Percentiles rank a stretch among this genome's conserved stretches.
phyloP scores from a whole-genome alignment of 2,329 filamentous ascomycete genomes.

The Aspergillus ochraceoroseus region DNA sequence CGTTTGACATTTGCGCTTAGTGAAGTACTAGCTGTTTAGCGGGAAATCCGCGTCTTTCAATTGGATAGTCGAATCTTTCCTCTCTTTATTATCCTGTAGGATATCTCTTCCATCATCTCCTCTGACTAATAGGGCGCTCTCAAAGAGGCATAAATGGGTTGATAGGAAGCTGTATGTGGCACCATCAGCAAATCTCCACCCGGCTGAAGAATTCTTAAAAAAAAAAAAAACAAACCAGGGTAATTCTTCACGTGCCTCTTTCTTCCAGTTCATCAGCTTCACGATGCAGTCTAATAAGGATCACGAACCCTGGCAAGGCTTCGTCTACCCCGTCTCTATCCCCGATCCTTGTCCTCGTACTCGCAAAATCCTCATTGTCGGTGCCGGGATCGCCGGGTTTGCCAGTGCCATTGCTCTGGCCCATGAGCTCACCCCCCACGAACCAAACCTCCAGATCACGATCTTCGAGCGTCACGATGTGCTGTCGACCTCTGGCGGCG shows the following conservation, averaged over 20 bases:
- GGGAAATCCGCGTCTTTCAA: too few relatives aligned
- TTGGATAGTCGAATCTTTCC: too few relatives aligned
- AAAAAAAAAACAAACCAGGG: too few relatives aligned
- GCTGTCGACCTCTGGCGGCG: slow-evolving; percentile 43
- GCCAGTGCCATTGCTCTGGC: slow-evolving; percentile 32
- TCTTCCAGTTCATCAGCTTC: background rate
- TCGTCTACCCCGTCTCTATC: slow-evolving; percentile 3
- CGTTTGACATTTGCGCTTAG: too few relatives aligned
- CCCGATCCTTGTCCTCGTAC: slow-evolving; percentile 14
- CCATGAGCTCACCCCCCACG: slow-evolving; percentile 31
- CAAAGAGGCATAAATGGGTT: too few relatives aligned
- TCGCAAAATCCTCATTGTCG: slow-evolving; percentile 32
- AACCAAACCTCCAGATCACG: slow-evolving; percentile 35
- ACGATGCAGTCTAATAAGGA: slow-evolving; percentile 4
- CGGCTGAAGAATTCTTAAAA: background rate
- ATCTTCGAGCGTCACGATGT: slow-evolving; percentile 41
- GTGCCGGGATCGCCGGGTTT: slow-evolving; percentile 36
- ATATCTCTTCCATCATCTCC: too few relatives aligned
- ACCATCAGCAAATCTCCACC: too few relatives aligned
- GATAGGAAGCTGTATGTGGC: too few relatives aligned
- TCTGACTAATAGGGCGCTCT: too few relatives aligned
- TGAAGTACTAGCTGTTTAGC: too few relatives aligned
- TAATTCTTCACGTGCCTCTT: too few relatives aligned
- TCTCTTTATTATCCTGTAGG: too few relatives aligned
- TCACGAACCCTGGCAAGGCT: slow-evolving; percentile 11